A percentile compares a stretch with the other conserved stretches of the same genome.
phyloP scores from a whole-genome alignment of 352 stramenopile species.

The Thraustochytrium sp. region DNA sequence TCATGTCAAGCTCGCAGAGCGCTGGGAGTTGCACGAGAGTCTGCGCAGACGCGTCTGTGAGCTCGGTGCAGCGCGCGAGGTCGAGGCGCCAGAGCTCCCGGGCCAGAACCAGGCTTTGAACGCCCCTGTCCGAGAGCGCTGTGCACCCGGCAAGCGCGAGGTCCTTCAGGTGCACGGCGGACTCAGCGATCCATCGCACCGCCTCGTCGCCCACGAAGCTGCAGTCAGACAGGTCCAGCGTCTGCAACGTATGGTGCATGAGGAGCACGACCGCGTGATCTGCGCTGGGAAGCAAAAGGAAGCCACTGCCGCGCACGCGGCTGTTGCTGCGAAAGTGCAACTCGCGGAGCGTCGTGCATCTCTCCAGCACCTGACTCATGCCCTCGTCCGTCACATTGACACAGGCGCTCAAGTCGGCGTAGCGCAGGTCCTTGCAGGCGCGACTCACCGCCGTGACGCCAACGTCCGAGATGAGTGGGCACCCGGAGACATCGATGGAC shows the following conservation, averaged over 20 bases:
- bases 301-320: neutral
- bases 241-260: neutral
- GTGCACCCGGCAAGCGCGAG: neutral
- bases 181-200: neutral
- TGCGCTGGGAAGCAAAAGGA: neutral
- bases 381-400: neutral
- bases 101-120: neutral
- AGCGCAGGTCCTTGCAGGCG: neutral
- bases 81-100: neutral
- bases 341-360: neutral
- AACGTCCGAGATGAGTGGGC: slow-evolving; percentile 8
- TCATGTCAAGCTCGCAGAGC: neutral
- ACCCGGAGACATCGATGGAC: neutral
- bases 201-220: neutral
- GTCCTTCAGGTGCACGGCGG: neutral
- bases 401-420: neutral
- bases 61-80: neutral
- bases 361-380: neutral
- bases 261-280: neutral
- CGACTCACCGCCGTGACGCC: neutral
- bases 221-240: neutral
- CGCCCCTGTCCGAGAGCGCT: neutral
- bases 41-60: neutral
- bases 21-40: neutral
- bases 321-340: neutral